Conservation (phyloP, 345 rosid species). For the Hibiscus trionum region DNA sequence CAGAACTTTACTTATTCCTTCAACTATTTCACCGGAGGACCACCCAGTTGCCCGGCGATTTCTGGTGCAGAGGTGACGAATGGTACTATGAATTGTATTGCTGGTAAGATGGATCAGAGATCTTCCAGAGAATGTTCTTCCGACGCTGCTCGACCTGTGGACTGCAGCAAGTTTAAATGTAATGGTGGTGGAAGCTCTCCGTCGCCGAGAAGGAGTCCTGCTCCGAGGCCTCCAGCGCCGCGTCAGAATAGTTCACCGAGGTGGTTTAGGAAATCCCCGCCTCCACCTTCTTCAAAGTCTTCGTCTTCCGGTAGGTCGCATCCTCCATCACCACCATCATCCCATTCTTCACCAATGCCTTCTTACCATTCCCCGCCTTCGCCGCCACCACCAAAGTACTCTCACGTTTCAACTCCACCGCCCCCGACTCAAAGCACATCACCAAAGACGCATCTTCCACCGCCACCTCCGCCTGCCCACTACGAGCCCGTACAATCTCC, state of each 20-base stretch:
- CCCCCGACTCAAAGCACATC: slow-evolving; percentile 21
- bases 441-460: slow-evolving; percentile 13
- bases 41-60: slow-evolving; percentile 45
- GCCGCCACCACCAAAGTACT: slow-evolving; percentile 8
- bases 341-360: slow-evolving; percentile 24
- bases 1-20: slow-evolving; percentile 15
- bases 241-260: not conserved
- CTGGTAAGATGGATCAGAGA: not conserved
- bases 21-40: slow-evolving; percentile 21
- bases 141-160: not conserved
- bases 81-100: not conserved
- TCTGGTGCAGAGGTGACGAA: not conserved
- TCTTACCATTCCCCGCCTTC: slow-evolving; percentile 23
- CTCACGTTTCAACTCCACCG: slow-evolving; percentile 19
- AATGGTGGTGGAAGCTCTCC: slow-evolving; percentile 13
- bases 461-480: slow-evolving; percentile 23
- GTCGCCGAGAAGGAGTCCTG: slow-evolving; percentile 11
- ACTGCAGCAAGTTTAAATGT: not conserved
- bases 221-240: slow-evolving; percentile 17
- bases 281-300: not conserved
- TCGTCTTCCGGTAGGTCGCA: not conserved
- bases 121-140: not conserved
- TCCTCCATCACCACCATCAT: not conserved
- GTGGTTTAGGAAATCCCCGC: not conserved
- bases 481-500: slow-evolving; percentile 7